Conservation (phyloP, 2,329 filamentous ascomycete species). For the Hypomyces rosellus region DNA sequence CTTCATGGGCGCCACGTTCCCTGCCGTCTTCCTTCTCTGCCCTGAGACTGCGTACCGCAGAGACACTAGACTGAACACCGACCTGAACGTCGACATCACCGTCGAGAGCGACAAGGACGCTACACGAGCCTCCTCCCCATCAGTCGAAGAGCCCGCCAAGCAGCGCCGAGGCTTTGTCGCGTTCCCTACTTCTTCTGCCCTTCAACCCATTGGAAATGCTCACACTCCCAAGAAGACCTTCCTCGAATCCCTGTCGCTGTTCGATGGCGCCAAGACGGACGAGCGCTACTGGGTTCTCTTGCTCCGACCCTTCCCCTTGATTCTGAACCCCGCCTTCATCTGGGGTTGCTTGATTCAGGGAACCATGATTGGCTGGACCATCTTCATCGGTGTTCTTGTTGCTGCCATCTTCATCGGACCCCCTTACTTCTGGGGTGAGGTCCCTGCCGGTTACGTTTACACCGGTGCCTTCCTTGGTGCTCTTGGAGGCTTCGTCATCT, state of each 20-base stretch:
- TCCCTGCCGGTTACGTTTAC: constrained; percentile 81
- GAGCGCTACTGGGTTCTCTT: constrained; percentile 62
- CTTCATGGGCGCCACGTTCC: constrained; percentile 65
- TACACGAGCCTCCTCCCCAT: not conserved
- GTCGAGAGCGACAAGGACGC: constrained; percentile 21
- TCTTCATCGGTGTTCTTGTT: constrained; percentile 80
- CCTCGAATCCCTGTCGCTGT: constrained; percentile 55
- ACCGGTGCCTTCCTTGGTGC: constrained; percentile 81
- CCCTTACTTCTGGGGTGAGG: constrained; percentile 75
- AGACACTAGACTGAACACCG: constrained; percentile 61
- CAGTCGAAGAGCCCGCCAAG: constrained; percentile 6
- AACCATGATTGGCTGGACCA: constrained; percentile 89
- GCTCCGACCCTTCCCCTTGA: constrained; percentile 73
- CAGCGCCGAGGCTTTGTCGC: constrained; percentile 21
- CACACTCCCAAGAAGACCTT: constrained; percentile 51
- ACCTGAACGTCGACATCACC: constrained; percentile 43
- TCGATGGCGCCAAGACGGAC: constrained; percentile 77
- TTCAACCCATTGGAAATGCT: constrained; percentile 29
- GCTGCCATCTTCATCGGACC: constrained; percentile 76
- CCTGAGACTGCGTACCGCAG: constrained; percentile 79
- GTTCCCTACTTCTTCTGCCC: constrained; percentile 26
- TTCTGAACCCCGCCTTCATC: constrained; percentile 77
- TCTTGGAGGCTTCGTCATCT: constrained; percentile 67
- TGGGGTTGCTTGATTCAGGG: constrained; percentile 80
- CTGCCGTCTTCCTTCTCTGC: constrained; percentile 68